Base-by-base conservation (phyloP, 2,329 filamentous ascomycete species). In the Monilinia fructicola region DNA sequence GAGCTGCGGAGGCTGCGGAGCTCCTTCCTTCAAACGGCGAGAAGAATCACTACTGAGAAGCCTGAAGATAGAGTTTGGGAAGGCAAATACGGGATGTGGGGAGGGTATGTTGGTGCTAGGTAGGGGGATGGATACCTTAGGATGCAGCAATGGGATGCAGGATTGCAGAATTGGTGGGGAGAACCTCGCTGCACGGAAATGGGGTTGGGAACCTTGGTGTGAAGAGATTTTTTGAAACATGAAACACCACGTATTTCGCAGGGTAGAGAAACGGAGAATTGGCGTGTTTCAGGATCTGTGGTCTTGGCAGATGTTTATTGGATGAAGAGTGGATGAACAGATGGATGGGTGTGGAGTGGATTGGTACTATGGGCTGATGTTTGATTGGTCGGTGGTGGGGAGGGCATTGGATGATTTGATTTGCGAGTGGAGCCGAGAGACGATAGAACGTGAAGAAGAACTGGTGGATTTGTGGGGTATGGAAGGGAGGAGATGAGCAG, bases 211-310 rank as follows among this genome's bases (percentile, higher is more conserved):
- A 35, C 28, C 56, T 46, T 60, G 28, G 40, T 11, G 52, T 54
- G 52, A 31, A 23, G 56, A 18, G 28, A 60, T 35, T 60, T 59
- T 48, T 12, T 50, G 58, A 60, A 60, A 60, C 44, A 60, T 60
- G 58, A 60, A 60, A 60, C 58, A 60, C 58, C 58, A 60, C 58
- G 58, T 60, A 60, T 50, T 60, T 60, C 44, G 50, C 58, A 44
- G 58, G 58, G 48, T 54, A 44, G 26, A n/a, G 31, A 46, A 31
- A n/a, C 31, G n/a, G 60, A 42, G 55, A 54, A 54, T 35, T 16
- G 40, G 60, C 40, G 6, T 54, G 50, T 63, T 54, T 53, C 48
- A 63, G 35, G 48, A 63, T 28, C 14, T 26, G 23, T 28, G 60
- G 46, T 35, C 31, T 35, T 35, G 31, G 31, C 31, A 35, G 46